Conservation (phyloP, 352 stramenopile species). For the Phytophthora pisi region DNA sequence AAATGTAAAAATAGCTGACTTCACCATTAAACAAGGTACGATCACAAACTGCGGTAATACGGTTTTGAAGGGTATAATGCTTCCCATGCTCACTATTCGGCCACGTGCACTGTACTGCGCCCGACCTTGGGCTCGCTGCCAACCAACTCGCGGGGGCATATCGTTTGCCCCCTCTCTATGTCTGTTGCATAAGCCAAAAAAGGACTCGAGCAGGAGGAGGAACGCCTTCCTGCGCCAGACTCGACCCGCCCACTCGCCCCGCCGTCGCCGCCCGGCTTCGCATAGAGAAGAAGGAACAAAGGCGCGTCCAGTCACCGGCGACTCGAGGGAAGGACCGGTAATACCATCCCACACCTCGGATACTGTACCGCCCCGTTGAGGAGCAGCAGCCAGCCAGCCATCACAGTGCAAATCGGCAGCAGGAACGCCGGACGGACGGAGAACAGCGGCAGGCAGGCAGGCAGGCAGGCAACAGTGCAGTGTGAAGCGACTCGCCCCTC, state of each 20-base stretch:
- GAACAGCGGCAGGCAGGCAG: slow-evolving; percentile 2
- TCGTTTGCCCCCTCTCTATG: slow-evolving; percentile 1
- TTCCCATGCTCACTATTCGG: neutral
- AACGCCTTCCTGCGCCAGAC: slow-evolving; percentile 4
- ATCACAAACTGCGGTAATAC: neutral
- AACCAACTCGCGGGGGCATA: neutral
- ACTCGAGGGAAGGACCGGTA: slow-evolving; percentile 24
- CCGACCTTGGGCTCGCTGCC: neutral
- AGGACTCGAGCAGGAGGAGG: slow-evolving; percentile 1
- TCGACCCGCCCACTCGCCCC: neutral
- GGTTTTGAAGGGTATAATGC: neutral
- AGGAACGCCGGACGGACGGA: slow-evolving; percentile 8
- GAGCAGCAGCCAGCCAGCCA: slow-evolving; percentile 31
- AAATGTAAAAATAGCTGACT: neutral
- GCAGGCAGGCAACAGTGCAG: neutral
- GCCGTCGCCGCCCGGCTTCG: neutral
- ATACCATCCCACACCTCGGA: slow-evolving; percentile 16
- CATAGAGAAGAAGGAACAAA: slow-evolving; percentile 17
- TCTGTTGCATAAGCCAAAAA: slow-evolving; percentile 12
- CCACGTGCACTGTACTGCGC: neutral
- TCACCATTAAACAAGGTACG: no score
- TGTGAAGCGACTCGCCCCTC: neutral
- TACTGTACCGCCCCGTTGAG: slow-evolving; percentile 15
- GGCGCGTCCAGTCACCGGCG: neutral
- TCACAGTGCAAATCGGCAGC: slow-evolving; percentile 17